phyloP scores from a whole-genome alignment of 2,329 filamentous ascomycete species.

The Pseudogymnoascus sp. region DNA sequence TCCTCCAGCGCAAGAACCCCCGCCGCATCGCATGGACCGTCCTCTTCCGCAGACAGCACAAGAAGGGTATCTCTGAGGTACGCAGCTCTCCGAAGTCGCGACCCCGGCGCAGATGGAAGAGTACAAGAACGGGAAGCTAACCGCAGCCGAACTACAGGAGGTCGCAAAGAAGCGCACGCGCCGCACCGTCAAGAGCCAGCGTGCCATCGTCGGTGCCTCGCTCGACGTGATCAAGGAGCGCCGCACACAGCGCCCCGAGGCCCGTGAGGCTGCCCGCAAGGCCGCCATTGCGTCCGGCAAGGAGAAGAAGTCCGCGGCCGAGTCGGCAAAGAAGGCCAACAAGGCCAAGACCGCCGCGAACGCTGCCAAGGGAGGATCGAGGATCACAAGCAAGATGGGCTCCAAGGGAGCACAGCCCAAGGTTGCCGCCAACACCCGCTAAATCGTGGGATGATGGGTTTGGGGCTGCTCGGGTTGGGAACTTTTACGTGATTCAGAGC shows the following conservation, averaged over 20 bases:
- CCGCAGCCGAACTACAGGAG: conserved; percentile 57
- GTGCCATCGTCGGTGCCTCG: conserved; percentile 97
- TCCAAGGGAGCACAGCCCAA: conserved; percentile 84
- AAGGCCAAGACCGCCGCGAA: conserved; percentile 87
- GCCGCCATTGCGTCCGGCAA: conserved; percentile 95
- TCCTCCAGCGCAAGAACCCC: conserved; percentile 99
- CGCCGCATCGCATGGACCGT: conserved; percentile 98
- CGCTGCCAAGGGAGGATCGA: conserved; percentile 70
- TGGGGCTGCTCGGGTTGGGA: conserved; percentile 12
- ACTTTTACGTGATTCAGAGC: conserved; percentile 9
- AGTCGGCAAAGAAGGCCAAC: conserved; percentile 95
- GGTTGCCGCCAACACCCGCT: conserved; percentile 80
- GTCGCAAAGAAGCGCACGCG: conserved; percentile 99
- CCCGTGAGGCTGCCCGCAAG: conserved; percentile 81
- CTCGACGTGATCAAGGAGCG: conserved; percentile 99
- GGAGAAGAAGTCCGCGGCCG: conserved; percentile 88
- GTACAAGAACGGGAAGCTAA: neutral
- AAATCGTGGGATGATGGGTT: conserved; percentile 36
- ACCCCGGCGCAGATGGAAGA: neutral
- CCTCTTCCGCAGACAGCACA: conserved; percentile 97
- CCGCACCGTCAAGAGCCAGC: conserved; percentile 96
- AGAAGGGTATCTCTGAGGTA: conserved; percentile 99
- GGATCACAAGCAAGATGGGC: conserved; percentile 94
- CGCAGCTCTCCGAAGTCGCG: conserved; percentile 33
- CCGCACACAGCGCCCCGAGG: conserved; percentile 89